Evolutionary conservation across 1,284 basidiomycete genomes (phyloP), one percentile per base, ranked within the genome.

Genomic region (Pseudozyma thailandica): DNA sequence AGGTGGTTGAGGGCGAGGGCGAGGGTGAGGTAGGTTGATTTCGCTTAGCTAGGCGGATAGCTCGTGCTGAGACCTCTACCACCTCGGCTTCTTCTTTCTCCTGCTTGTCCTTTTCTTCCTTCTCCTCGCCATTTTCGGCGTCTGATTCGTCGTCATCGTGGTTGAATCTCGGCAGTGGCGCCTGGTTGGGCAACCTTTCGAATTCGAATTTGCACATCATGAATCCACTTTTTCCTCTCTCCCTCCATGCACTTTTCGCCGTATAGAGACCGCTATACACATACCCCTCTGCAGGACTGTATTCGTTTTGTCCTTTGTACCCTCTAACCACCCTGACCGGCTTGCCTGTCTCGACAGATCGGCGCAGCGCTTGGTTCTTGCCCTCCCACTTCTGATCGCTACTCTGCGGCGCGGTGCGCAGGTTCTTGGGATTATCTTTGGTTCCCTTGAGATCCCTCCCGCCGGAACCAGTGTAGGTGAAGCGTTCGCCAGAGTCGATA

Each of bases 261-360:
- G 81, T 84, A 78, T 94, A 94, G 26, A 94, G 85, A 0, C 92
- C 92, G 73, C 92, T 90, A 78, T 94, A 94, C 10, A 92, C 89
- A 77, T 92, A 93, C 16, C 91, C 77, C 26, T 71, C 56, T 0
- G 7, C 21, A 1, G 81, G 81, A 2, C 75, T 61, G 49, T 59
- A 79, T 4, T 35, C 6, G 0, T 90, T 90, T 18, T 83, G 79
- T n/a, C 88, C 83, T 79, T 93, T 93, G 85, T 83, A 93, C 0
- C 92, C 92, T 25, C 92, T 87, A 55, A 94, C 89, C 3, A 94
- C 91, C 15, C 92, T 87, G 10, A 94, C 86, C 12, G 91, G 91
- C 57, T 89, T 91, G 62, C 87, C 87, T 0, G 89, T 91, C 75
- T 91, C 86, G 16, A 85, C 87, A 2, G 91, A 92, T 51, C 83